phyloP scores from a whole-genome alignment of 257 asterid species.

The Solanum pimpinellifolium region DNA sequence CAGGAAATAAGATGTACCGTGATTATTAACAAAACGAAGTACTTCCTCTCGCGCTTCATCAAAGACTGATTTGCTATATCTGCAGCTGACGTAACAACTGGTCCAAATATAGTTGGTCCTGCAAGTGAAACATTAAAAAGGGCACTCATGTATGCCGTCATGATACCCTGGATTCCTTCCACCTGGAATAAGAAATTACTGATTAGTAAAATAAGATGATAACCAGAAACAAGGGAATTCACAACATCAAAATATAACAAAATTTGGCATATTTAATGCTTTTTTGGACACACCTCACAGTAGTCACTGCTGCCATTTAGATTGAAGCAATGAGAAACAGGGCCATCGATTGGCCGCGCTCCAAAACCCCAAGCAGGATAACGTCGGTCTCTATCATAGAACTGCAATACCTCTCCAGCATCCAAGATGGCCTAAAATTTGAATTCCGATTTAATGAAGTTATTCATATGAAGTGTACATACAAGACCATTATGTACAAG shows the following conservation, averaged over 20 bases:
- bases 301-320: constrained; percentile 84
- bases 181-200: constrained; percentile 39
- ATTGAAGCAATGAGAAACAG: constrained; percentile 96
- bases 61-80: constrained; percentile 77
- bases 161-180: constrained; percentile 85
- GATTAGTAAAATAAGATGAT: not conserved
- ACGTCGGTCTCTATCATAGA: constrained; percentile 74
- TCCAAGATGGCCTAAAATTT: constrained; percentile 72
- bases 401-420: constrained; percentile 82
- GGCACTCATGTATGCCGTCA: constrained; percentile 78
- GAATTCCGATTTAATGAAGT: not conserved
- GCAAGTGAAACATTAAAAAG: constrained; percentile 90
- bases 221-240: not conserved
- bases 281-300: constrained; percentile 50
- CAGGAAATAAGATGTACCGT: constrained; percentile 38
- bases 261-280: not conserved
- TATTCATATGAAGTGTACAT: not conserved
- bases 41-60: constrained; percentile 58
- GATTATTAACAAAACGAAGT: constrained; percentile 74
- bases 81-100: constrained; percentile 69
- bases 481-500: constrained; percentile 2
- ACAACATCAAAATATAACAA: not conserved
- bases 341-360: constrained; percentile 96
- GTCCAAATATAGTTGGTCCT: constrained; percentile 97
- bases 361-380: constrained; percentile 99